phyloP scores from a whole-genome alignment of 306 rosid genomes.

The Ceratonia siliqua region DNA sequence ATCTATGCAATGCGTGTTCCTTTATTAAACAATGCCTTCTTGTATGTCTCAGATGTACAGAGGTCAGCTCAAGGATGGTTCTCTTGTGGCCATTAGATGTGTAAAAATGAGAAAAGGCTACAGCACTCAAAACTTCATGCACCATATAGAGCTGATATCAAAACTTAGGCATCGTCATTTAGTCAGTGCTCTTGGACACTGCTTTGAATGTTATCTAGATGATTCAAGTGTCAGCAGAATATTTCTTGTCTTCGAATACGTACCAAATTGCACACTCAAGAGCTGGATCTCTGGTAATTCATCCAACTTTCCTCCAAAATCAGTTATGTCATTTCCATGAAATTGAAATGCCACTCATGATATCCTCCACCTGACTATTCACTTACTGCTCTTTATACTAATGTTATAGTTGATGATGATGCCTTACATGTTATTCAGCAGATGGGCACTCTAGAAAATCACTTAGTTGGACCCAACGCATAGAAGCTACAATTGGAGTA shows the following conservation, averaged over 20 bases:
- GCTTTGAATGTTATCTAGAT: slow-evolving; percentile 77
- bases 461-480: slow-evolving; percentile 76
- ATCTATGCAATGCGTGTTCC: neutral
- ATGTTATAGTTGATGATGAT: neutral
- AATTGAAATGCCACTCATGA: slow-evolving; percentile 2
- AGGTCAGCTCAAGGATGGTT: slow-evolving; percentile 79
- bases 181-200: slow-evolving; percentile 88
- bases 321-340: slow-evolving; percentile 7
- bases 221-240: slow-evolving; percentile 80
- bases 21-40: slow-evolving; percentile 7
- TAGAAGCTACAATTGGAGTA: slow-evolving; percentile 68
- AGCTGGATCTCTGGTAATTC: slow-evolving; percentile 89
- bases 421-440: slow-evolving; percentile 33
- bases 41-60: slow-evolving; percentile 66
- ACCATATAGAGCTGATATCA: slow-evolving; percentile 58
- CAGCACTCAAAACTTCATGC: slow-evolving; percentile 58
- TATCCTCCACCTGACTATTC: slow-evolving; percentile 12
- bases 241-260: slow-evolving; percentile 76
- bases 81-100: slow-evolving; percentile 76
- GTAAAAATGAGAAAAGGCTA: slow-evolving; percentile 59
- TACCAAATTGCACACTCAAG: slow-evolving; percentile 88
- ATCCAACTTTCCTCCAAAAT: too few species aligned
- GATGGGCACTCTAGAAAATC: slow-evolving; percentile 56
- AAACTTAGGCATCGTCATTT: slow-evolving; percentile 80
- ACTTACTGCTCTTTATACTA: neutral